Base-by-base conservation (phyloP, 2,329 filamentous ascomycete species). In the Colletotrichum eremochloae region DNA sequence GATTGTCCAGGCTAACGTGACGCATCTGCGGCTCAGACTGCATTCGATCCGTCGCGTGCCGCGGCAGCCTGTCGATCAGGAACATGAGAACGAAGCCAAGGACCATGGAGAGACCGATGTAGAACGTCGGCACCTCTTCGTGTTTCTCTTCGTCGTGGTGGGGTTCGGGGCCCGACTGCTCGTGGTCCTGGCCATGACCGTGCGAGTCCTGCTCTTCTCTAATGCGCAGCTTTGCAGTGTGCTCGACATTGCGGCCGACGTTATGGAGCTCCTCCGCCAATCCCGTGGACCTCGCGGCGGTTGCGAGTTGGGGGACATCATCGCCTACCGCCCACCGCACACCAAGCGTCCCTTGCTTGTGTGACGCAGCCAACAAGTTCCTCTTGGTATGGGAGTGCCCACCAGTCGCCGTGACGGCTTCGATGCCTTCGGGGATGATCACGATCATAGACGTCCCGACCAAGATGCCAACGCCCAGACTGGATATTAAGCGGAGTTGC, bases 51-150 rank as follows among this genome's bases (percentile, higher is more conserved):
- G 89, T 88, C 7, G 91, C 90, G 79, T 95, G 93, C 52, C 91
- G 90, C 9, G 95, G 94, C 11, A 97, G 83, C 63, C 94, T 91
- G 82, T 99, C 96, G 78, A 99, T 93, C 31, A 99, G 88, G 79
- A 97, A 98, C 96, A 99, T 99, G 75, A 98, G 88, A 69, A 97
- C 91, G 82, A 98, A 99, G 15, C 96, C 96, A 20, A 94, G 85
- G 67, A 97, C 90, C 63, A 99, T 86, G 2, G 95, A 94, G 66
- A 98, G 87, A 6, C 96, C 96, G 71, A 99, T 93, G 82, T 94
- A 96, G 75, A 92, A 90, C 0, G 89, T 86, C 81, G 95, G 89
- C 85, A 90, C 81, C 56, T 86, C 83, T 11, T 72, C 56, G 57
- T 80, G 77, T 11, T 79, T 76, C 31, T 83, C 78, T 38, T 86